A percentile compares a stretch with the other conserved stretches of the same genome.
Evolutionary conservation across 331 rosid genomes (phyloP).

Genomic region (Pyracantha coccinea): DNA sequence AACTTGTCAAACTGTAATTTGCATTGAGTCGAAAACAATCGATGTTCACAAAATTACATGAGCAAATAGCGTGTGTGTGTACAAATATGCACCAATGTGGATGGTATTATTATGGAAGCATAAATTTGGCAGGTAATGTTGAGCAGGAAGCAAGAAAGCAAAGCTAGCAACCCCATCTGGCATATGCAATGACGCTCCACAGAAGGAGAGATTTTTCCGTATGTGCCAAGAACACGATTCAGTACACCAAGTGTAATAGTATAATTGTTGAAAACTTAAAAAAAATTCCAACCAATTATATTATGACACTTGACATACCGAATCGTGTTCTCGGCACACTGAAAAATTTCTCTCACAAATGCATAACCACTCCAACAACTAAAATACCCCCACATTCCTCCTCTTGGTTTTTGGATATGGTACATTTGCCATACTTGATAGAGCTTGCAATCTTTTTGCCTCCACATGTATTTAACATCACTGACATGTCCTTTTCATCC

Average conservation of each 20-base stretch:
- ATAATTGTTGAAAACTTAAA: too few relatives aligned
- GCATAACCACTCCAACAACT: constrained; percentile 43
- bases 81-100: too few relatives aligned
- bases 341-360: too few relatives aligned
- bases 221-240: background rate
- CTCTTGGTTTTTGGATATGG: background rate
- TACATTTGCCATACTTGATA: background rate
- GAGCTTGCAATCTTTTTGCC: constrained; percentile 15
- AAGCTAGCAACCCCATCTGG: constrained; percentile 1
- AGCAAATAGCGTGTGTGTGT: too few relatives aligned
- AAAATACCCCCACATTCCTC: constrained; percentile 6
- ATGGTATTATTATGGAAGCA: too few relatives aligned
- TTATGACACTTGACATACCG: too few relatives aligned
- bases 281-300: too few relatives aligned
- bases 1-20: too few relatives aligned
- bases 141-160: background rate
- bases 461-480: constrained; percentile 19
- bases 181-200: constrained; percentile 6
- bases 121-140: background rate
- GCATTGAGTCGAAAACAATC: too few relatives aligned
- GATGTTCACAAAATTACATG: too few relatives aligned
- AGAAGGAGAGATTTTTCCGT: background rate
- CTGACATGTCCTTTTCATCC: constrained; percentile 37
- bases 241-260: too few relatives aligned
- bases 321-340: too few relatives aligned